Evolutionary conservation across 2,329 filamentous ascomycete genomes (phyloP), one percentile per base, ranked within the genome.

Genomic region (Cordyceps sp.): DNA sequence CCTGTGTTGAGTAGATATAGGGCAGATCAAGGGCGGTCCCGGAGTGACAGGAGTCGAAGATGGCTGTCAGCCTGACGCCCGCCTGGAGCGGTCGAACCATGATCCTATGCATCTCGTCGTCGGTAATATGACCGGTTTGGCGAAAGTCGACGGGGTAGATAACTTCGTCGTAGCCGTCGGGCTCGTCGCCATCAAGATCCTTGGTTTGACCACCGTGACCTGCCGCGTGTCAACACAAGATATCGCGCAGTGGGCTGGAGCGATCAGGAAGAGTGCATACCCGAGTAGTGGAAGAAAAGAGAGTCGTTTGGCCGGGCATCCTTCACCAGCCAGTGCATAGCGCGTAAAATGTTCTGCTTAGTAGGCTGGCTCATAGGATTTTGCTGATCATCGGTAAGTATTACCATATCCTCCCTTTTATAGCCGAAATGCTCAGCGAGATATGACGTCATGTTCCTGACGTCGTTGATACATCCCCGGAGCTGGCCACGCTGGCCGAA

Each of bases 321-420:
- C 58, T 93, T 93, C 36, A 94, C 84, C 15, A 96, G 62, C 88
- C 88, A 96, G 52, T 94, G 86, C 88, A 96, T 96, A 20, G 88
- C 88, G 33, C 88, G 73, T 24, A 96, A 57, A 34, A 96, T 93
- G 50, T 96, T 96, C 43, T 83, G 80, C 55, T 94, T 94, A 5
- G 85, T 93, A 8, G 88, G 88, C 58, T 93, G 84, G 57, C 84
- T 93, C 81, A 94, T 93, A 18, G 84, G 83, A 45, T 93, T 93
- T 53, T 93, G 84, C 59, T 94, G 86, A 52, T 96, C 88, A 50
- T 96, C 88, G 25, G 88, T 94, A 51, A 96, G 67, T 39, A 90
- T 77, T 15, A 96, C 88, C 88, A 96, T 96, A 49, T 96, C 86
- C 55, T 94, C 88, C 36, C 85, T 67, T 57, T 84, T 85, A 55